Evolutionary conservation across 768 basidiomycete species (phyloP), one percentile per base, ranked within the genome.

Genomic region (Gyrodon lividus): DNA sequence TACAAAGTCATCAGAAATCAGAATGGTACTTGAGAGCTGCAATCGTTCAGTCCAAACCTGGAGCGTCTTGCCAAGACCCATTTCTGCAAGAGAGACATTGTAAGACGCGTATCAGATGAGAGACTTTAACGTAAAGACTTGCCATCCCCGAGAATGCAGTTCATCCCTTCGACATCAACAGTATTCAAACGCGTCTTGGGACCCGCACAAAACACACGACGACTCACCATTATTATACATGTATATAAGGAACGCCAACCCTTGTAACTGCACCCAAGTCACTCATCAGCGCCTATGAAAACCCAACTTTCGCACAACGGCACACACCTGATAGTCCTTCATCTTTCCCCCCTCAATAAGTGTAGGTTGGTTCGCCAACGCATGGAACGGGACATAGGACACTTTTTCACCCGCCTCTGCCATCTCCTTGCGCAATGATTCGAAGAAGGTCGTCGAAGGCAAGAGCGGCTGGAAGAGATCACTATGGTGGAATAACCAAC

Each of bases 61-160:
- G 19, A 85, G 66, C 0, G 84, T 85, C 62, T 85, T 85, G 6
- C 83, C 83, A 5, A 85, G 75, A 56, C 82, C 82, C 81, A 83
- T 83, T 48, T 68, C 79, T 80, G 49, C 17, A 13, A n/a, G 39
- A 4, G 33, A 4, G 28, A 28, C 28, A 33, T 55, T 49, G 51
- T 49, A 28, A 8, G 1, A 16, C 5, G 28, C 6, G 14, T 14
- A 42, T 24, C 7, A 16, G 24, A 16, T 3, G 19, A 8, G 16
- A 23, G 20, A 30, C 33, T 8, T 22, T 35, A 39, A 22, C 6
- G 24, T 10, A 23, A 24, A 17, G 22, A 70, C 76, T 55, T 60
- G 82, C 81, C 83, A 56, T 89, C 87, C 24, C 84, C 87, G 1
- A 89, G 73, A 50, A 89, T 84, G 62, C 83, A 82, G 55, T 82